Evolutionary conservation across 495 filamentous ascomycete genomes (phyloP).

Genomic region (Xylaria venustula): DNA sequence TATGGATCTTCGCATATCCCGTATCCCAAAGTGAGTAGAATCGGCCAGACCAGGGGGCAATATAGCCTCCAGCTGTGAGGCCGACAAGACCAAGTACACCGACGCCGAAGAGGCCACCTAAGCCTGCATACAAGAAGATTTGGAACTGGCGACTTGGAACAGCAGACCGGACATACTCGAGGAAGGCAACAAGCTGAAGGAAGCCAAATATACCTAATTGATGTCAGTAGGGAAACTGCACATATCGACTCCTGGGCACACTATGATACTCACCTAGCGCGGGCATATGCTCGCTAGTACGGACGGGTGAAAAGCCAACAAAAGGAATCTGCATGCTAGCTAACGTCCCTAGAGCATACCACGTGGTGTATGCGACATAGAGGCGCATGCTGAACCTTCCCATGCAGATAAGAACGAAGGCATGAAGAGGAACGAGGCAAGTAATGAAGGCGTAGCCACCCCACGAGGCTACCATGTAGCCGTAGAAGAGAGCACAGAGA

Average conservation of each 20-base stretch:
- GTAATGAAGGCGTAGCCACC: slow-evolving; percentile 99
- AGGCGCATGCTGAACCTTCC: slow-evolving; percentile 90
- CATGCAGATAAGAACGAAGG: slow-evolving; percentile 95
- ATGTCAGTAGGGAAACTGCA: slow-evolving; percentile 28
- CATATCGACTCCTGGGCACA: not conserved
- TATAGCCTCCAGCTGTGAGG: slow-evolving; percentile 81
- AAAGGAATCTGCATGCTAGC: slow-evolving; percentile 99
- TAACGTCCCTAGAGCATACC: slow-evolving; percentile 95
- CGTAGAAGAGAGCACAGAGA: slow-evolving; percentile 93
- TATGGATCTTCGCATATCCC: slow-evolving; percentile 98
- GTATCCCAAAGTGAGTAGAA: slow-evolving; percentile 99
- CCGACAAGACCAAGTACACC: slow-evolving; percentile 65
- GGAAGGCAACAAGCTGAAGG: slow-evolving; percentile 89
- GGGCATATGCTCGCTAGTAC: slow-evolving; percentile 98
- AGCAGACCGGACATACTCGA: slow-evolving; percentile 83
- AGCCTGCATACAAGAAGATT: slow-evolving; percentile 73
- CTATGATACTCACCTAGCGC: slow-evolving; percentile 68
- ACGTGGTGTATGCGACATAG: slow-evolving; percentile 95
- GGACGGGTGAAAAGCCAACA: slow-evolving; percentile 93
- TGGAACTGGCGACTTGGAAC: slow-evolving; percentile 94
- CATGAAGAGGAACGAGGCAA: slow-evolving; percentile 92
- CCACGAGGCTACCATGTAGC: slow-evolving; percentile 99
- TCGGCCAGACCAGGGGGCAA: slow-evolving; percentile 97
- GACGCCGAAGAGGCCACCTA: slow-evolving; percentile 67
- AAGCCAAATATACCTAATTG: slow-evolving; percentile 86